phyloP scores from a whole-genome alignment of 2,329 filamentous ascomycete species.

The Kalaharituber pfeilii region DNA sequence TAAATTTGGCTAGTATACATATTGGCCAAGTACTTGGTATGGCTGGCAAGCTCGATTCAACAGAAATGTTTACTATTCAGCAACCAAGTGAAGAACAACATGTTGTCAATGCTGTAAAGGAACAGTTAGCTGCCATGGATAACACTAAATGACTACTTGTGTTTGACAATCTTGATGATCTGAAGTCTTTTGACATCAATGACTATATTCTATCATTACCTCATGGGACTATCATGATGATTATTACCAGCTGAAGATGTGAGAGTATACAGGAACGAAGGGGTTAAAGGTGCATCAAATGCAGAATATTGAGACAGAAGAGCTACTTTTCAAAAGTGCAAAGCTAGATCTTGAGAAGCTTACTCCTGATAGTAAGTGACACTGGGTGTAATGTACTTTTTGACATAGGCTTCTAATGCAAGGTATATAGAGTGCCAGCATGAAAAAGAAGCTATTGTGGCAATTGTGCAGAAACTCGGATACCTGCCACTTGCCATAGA shows the following conservation, averaged over 20 bases:
- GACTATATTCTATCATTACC: slow-evolving; percentile 15
- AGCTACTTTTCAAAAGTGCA: background rate
- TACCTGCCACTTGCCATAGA: slow-evolving; percentile 8
- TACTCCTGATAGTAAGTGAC: background rate
- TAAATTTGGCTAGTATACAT: background rate
- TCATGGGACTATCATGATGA: slow-evolving; percentile 13
- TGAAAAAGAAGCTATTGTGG: background rate
- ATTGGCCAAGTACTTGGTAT: slow-evolving; percentile 10
- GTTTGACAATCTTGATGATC: slow-evolving; percentile 21
- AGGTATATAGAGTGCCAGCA: too few species aligned
- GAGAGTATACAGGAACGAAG: slow-evolving; percentile 3
- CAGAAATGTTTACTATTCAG: background rate
- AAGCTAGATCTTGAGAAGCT: background rate
- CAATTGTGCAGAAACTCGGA: slow-evolving; percentile 9
- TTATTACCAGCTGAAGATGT: slow-evolving; percentile 16
- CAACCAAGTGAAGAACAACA: background rate
- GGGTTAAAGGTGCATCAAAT: slow-evolving; percentile 5
- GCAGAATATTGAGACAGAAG: slow-evolving; percentile 3
- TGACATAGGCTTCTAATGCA: background rate
- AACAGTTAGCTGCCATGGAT: slow-evolving; percentile 8
- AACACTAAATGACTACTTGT: slow-evolving; percentile 19
- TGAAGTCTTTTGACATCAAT: slow-evolving; percentile 11
- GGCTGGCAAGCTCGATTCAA: too few species aligned
- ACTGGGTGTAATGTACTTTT: background rate
- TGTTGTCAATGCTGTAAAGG: slow-evolving; percentile 4